phyloP scores from a whole-genome alignment of 306 rosid genomes.

The Medicago lupulina region DNA sequence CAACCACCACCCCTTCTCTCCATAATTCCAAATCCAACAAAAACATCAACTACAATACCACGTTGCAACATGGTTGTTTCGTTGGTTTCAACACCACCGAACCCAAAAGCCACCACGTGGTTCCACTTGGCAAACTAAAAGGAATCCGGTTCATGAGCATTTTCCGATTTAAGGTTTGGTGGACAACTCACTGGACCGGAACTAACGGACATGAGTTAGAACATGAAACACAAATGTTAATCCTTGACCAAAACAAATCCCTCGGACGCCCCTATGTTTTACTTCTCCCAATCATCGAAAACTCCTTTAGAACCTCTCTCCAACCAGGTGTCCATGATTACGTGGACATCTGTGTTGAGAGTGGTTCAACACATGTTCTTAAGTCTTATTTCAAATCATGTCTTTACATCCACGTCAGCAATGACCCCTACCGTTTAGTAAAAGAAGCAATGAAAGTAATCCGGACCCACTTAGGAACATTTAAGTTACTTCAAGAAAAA shows the following conservation, averaged over 20 bases:
- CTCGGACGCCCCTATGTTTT: conserved; percentile 62
- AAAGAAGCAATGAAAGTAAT: conserved; percentile 57
- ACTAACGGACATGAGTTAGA: conserved; percentile 59
- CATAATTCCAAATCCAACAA: conserved; percentile 39
- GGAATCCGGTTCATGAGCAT: conserved; percentile 63
- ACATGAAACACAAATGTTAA: conserved; percentile 71
- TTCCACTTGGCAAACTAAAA: conserved; percentile 57
- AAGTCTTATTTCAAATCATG: conserved; percentile 53
- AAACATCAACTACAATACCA: conserved; percentile 33
- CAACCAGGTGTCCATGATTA: conserved; percentile 50
- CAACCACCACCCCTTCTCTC: conserved; percentile 46
- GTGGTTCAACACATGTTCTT: conserved; percentile 66
- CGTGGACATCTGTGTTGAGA: conserved; percentile 64
- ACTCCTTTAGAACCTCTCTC: conserved; percentile 60
- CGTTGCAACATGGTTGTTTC: conserved; percentile 50
- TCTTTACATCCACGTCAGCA: conserved; percentile 60
- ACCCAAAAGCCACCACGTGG: conserved; percentile 58
- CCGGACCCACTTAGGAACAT: conserved; percentile 58
- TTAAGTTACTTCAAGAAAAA: conserved; percentile 67
- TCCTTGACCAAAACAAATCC: conserved; percentile 50
- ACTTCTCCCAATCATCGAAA: conserved; percentile 67
- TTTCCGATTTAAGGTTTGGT: conserved; percentile 83
- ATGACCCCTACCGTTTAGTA: conserved; percentile 59
- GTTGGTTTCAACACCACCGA: conserved; percentile 61
- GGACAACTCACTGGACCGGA: conserved; percentile 80